Conservation (phyloP, 768 basidiomycete genomes). For the Boletus pseudo-olivaceus region DNA sequence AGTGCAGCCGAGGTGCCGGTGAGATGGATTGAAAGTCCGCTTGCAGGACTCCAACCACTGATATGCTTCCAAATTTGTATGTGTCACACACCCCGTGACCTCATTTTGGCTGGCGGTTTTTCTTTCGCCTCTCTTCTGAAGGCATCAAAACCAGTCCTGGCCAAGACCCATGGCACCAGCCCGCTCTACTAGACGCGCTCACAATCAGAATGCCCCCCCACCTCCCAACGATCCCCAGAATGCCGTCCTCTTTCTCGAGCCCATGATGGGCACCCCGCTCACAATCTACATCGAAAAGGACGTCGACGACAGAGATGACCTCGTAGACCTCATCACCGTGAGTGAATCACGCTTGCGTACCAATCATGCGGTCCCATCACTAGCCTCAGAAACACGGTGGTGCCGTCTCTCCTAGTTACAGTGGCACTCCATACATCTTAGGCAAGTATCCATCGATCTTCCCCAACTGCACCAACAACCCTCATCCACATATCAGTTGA, state of each 20-base stretch:
- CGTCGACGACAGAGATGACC: slow-evolving; percentile 61
- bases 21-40: slow-evolving; percentile 18
- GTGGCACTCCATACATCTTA: slow-evolving; percentile 74
- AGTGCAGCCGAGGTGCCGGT: slow-evolving; percentile 7
- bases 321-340: slow-evolving; percentile 66
- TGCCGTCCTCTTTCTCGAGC: slow-evolving; percentile 68
- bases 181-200: slow-evolving; percentile 55
- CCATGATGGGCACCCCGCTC: slow-evolving; percentile 75
- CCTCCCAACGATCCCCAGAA: slow-evolving; percentile 35
- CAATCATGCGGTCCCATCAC: slow-evolving; percentile 5
- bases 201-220: slow-evolving; percentile 30
- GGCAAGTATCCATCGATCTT: slow-evolving; percentile 43
- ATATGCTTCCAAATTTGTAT: neutral
- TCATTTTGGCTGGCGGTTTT: slow-evolving; percentile 12
- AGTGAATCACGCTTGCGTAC: slow-evolving; percentile 28
- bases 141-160: slow-evolving; percentile 29
- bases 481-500: slow-evolving; percentile 50
- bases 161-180: slow-evolving; percentile 81
- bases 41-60: slow-evolving; percentile 30
- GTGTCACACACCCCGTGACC: slow-evolving; percentile 18
- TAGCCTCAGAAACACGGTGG: slow-evolving; percentile 69
- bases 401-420: slow-evolving; percentile 68
- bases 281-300: slow-evolving; percentile 79
- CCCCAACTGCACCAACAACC: neutral
- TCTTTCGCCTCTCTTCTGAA: slow-evolving; percentile 16